These are phyloP conservation scores for Thraustochytrium striatum DNA, from an alignment of 352 stramenopile genomes.

Conservation along the genomic window DNA sequence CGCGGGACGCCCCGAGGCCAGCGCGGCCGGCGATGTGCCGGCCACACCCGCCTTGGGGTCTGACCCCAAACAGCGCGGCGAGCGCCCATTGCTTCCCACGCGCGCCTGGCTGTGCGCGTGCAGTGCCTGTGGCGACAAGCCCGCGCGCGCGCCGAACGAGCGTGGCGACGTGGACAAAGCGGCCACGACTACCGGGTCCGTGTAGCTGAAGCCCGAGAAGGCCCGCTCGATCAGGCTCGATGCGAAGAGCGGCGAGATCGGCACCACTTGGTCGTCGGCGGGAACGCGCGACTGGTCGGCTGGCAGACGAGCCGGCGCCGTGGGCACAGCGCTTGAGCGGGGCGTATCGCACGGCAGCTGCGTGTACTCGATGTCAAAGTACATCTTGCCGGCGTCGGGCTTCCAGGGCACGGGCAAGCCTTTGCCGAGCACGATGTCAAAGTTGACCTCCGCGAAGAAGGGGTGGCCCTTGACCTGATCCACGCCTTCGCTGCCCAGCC, in stretches of 20 bases:
- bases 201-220: slow-evolving; percentile 44
- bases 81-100: too few relatives aligned
- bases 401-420: slow-evolving; percentile 22
- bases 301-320: neutral
- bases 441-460: slow-evolving; percentile 83
- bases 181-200: slow-evolving; percentile 1
- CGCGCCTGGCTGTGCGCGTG: too few relatives aligned
- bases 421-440: slow-evolving; percentile 73
- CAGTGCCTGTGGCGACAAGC: too few relatives aligned
- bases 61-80: too few relatives aligned
- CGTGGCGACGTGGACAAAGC: too few relatives aligned
- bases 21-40: too few relatives aligned
- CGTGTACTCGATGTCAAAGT: slow-evolving; percentile 39
- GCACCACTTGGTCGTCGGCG: slow-evolving; percentile 22
- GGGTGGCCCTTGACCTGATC: slow-evolving; percentile 80
- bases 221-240: slow-evolving; percentile 39
- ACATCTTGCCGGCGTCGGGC: slow-evolving; percentile 21
- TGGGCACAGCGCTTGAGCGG: neutral
- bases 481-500: slow-evolving; percentile 64
- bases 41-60: too few relatives aligned
- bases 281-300: neutral
- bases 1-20: too few relatives aligned
- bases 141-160: too few relatives aligned
- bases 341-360: slow-evolving; percentile 16
- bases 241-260: slow-evolving; percentile 4